These are phyloP conservation scores for Diaporthe caulivora DNA, from an alignment of 2,329 filamentous ascomycete genomes.

Conservation along the genomic window DNA sequence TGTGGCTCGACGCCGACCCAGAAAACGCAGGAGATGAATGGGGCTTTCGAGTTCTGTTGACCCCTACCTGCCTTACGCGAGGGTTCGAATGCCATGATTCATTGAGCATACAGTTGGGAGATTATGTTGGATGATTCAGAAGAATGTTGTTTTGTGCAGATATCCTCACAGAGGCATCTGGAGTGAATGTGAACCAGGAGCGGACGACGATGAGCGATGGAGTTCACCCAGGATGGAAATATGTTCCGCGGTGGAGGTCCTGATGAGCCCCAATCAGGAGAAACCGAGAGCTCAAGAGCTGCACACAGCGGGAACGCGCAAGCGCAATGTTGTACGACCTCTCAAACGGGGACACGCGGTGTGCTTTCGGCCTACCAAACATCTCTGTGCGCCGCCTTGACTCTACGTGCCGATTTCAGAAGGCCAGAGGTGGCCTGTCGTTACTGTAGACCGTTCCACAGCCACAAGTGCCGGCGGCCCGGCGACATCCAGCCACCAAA, in stretches of 20 bases:
- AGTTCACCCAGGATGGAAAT: no score
- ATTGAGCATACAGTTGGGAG: background rate
- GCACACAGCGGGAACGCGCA: background rate
- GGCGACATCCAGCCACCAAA: no score
- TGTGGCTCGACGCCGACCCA: no score
- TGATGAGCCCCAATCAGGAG: background rate
- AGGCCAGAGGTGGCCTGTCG: background rate
- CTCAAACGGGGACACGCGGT: background rate
- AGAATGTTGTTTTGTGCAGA: no score
- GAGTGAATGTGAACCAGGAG: background rate
- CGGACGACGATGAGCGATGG: background rate
- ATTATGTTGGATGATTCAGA: background rate
- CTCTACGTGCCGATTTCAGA: background rate
- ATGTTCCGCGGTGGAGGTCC: no score
- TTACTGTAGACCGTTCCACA: background rate
- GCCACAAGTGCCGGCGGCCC: no score
- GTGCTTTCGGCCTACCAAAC: background rate
- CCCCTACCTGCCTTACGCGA: background rate
- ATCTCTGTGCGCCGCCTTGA: background rate
- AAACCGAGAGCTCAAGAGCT: background rate
- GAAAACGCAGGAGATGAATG: background rate
- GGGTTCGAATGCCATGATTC: no score
- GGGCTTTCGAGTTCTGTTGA: background rate
- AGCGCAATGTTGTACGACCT: background rate
- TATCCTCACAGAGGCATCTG: background rate